Evolutionary conservation across 495 filamentous ascomycete genomes (phyloP).

Genomic region (Aspergillus egyptiacus): DNA sequence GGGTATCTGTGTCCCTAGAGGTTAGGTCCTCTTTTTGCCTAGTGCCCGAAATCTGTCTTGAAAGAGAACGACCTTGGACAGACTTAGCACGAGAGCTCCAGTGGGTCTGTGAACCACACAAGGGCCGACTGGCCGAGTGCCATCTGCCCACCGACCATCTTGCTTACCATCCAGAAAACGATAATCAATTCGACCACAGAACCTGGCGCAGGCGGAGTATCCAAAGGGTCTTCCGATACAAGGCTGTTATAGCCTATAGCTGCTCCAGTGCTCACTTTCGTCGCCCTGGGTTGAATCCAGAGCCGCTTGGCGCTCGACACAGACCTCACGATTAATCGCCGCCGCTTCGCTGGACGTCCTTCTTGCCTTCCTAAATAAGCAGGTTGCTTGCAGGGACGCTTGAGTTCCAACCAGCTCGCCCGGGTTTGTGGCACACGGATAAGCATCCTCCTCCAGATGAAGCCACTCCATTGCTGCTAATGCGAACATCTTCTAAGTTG

Average conservation of each 20-base stretch:
- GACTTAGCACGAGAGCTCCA: background rate
- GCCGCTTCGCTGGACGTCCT: no score
- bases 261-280: no score
- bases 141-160: background rate
- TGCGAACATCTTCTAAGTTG: background rate
- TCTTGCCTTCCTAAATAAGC: no score
- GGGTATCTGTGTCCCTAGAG: no score
- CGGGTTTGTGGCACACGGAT: background rate
- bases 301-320: background rate
- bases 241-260: background rate
- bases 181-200: background rate
- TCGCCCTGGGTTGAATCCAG: background rate
- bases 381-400: background rate
- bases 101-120: constrained; percentile 2
- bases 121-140: background rate
- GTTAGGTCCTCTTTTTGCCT: no score
- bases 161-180: background rate
- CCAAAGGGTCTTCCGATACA: background rate
- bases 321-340: background rate
- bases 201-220: background rate
- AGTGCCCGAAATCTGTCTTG: no score
- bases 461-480: no score
- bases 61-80: background rate
- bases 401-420: background rate
- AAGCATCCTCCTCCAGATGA: background rate